Evolutionary conservation across 305 asterid species (phyloP), one percentile per base, ranked within the genome.

Genomic region (Fraxinus velutina): DNA sequence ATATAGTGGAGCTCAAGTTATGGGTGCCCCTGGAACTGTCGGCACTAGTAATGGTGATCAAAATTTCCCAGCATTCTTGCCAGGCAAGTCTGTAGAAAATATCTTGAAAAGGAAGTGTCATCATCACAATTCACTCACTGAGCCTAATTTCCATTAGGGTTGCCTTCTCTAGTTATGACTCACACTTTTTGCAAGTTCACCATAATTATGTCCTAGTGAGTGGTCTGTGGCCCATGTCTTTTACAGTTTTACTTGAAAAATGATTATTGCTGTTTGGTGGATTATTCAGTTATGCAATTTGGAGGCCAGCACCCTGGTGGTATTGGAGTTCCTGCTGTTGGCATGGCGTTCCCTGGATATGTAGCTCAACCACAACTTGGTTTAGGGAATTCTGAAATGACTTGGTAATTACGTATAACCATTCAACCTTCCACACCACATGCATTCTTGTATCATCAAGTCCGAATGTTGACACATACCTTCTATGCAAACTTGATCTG

Each of bases 321-420:
- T 66, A 89, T 96, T n/a, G 97, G 98, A 83, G 97, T 94, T 86
- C 99, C 99, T 84, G 97, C 99, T 81, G 97, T 96, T 84, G 99
- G 98, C 88, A 96, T 96, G 99, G 99, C 98, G 47, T 96, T 92
- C 87, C 99, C 99, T 78, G 99, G 98, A 85, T 96, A 94, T 86
- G 98, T 96, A 83, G 94, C 79, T 82, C 93, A 91, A 77, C 94
- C 97, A 52, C 95, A 92, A 79, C 92, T 77, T 82, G 97, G 97
- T 80, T 83, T 86, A 78, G 99, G 97, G 82, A 94, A 89, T 87
- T 92, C 99, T 21, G 97, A 93, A 84, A 93, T 93, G 97, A 93
- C 97, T 77, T 93, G 97, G 97, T 92, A 90, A 86, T 84, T 13
- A 83, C 75, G 6, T 79, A 29, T 64, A 75, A 24, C 30, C 77